Evolutionary conservation across 2,329 filamentous ascomycete genomes (phyloP).

Genomic region (Stachybotrys chartarum): DNA sequence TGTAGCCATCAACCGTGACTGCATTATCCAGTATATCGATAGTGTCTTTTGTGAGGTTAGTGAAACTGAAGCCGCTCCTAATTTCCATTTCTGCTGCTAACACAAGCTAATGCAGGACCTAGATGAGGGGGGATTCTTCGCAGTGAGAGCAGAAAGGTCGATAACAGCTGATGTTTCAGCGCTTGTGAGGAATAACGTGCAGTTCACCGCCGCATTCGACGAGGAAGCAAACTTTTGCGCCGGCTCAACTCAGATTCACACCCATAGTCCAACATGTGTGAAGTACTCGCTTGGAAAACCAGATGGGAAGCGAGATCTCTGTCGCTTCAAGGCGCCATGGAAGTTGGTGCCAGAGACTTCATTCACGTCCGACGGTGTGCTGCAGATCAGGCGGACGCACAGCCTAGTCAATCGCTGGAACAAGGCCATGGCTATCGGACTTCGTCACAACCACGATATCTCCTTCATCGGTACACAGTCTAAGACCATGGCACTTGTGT

Average conservation of each 20-base stretch:
- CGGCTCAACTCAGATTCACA: not conserved
- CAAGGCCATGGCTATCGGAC: not conserved
- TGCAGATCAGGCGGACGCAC: not conserved
- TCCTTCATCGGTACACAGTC: constrained; percentile 1
- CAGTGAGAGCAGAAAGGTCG: not conserved
- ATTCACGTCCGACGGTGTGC: constrained; percentile 1
- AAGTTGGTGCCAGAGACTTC: not conserved
- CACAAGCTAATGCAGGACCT: not conserved
- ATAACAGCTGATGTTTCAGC: not conserved
- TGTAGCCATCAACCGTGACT: not conserved
- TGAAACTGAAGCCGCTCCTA: not conserved
- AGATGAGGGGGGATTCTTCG: constrained; percentile 1
- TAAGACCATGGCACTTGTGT: constrained; percentile 2
- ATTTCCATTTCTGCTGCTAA: not conserved
- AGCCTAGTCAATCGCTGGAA: not conserved
- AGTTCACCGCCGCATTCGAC: not conserved
- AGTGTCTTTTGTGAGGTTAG: constrained; percentile 5
- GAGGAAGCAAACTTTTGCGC: not conserved
- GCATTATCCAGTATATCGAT: constrained; percentile 2
- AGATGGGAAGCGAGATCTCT: too few species aligned
- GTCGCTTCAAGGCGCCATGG: not conserved
- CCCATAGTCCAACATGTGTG: not conserved
- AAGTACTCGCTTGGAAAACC: not conserved
- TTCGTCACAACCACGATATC: constrained; percentile 1
- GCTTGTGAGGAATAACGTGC: not conserved